phyloP scores from a whole-genome alignment of 1,284 basidiomycete species.

The Heterobasidion irregulare region DNA sequence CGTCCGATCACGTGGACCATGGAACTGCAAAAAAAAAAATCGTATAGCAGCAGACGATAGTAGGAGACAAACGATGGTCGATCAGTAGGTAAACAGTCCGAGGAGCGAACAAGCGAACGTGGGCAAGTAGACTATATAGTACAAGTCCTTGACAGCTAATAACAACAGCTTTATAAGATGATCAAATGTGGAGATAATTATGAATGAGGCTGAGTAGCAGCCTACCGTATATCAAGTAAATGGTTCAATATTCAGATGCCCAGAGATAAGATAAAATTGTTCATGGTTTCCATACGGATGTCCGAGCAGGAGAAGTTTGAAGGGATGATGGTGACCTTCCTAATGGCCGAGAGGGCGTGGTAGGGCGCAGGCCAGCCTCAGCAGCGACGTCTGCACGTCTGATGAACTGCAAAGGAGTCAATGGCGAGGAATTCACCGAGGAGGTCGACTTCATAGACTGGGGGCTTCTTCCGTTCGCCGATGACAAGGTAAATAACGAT shows the following conservation, averaged over 20 bases:
- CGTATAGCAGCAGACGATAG: background rate
- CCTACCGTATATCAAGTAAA: background rate
- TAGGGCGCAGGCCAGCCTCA: constrained; percentile 10
- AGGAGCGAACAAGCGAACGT: too few relatives aligned
- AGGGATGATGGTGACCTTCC: constrained; percentile 17
- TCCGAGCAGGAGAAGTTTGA: constrained; percentile 1
- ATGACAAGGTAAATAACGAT: constrained; percentile 41
- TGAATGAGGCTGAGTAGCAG: too few relatives aligned
- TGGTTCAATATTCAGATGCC: background rate
- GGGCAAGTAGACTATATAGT: background rate
- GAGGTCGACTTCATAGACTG: constrained; percentile 34
- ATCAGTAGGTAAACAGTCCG: too few relatives aligned
- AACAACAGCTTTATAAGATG: background rate
- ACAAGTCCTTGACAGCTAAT: background rate
- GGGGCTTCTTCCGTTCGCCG: constrained; percentile 36
- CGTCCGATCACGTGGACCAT: background rate
- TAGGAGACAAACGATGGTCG: background rate
- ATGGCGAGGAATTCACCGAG: constrained; percentile 37
- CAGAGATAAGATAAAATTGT: background rate
- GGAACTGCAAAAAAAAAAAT: background rate
- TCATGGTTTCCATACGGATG: constrained; percentile 15
- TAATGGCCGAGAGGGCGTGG: constrained; percentile 33
- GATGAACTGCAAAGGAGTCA: constrained; percentile 50
- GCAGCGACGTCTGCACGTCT: constrained; percentile 37
- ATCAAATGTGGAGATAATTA: too few relatives aligned